phyloP scores from a whole-genome alignment of 2,329 filamentous ascomycete species.

The Penicillium nordicum region DNA sequence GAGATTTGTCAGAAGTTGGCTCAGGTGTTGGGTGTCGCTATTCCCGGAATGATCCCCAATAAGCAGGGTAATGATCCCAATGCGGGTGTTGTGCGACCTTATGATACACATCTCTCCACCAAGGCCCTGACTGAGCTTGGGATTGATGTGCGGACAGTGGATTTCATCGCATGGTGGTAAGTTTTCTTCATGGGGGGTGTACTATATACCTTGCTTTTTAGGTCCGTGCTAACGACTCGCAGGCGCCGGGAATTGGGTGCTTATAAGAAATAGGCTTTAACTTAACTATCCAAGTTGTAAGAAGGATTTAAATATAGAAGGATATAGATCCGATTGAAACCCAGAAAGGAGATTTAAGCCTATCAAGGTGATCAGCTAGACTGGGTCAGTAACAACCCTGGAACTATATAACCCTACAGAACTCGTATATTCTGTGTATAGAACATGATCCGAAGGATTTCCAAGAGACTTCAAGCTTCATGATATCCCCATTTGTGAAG shows the following conservation, averaged over 20 bases:
- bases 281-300: background rate
- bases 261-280: conserved; percentile 13
- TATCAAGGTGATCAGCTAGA: background rate
- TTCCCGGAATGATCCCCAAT: conserved; percentile 63
- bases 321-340: background rate
- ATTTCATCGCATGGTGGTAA: conserved; percentile 79
- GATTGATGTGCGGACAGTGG: conserved; percentile 68
- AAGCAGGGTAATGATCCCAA: conserved; percentile 69
- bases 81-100: conserved; percentile 72
- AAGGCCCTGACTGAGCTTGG: conserved; percentile 67
- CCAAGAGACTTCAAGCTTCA: background rate
- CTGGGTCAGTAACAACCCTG: background rate
- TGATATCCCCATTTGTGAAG: background rate
- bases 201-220: background rate
- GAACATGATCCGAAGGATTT: background rate
- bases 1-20: conserved; percentile 77
- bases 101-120: conserved; percentile 83
- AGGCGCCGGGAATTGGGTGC: conserved; percentile 34
- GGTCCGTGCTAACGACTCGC: conserved; percentile 8
- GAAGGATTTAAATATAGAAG: conserved; percentile 1
- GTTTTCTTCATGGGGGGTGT: conserved; percentile 19
- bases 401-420: background rate
- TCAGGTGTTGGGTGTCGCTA: conserved; percentile 72
- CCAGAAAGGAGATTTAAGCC: background rate
- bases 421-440: background rate